Base-by-base conservation (phyloP, 164 flowering plant genomes). In the Vitis rotundifolia region DNA sequence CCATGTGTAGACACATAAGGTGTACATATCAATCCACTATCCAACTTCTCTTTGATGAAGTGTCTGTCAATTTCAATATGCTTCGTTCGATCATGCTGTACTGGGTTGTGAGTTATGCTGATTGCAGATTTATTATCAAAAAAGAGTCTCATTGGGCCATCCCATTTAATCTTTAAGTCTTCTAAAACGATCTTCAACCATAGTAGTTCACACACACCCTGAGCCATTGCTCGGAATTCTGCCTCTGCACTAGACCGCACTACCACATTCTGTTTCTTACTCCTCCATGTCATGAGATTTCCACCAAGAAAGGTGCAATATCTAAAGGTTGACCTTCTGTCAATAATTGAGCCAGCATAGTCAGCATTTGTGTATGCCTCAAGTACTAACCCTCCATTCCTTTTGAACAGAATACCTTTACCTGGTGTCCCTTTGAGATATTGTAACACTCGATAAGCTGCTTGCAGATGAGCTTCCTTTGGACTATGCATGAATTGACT, bases 21-120 rank as follows among this genome's bases (percentile, higher is more conserved):
- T 1, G 44, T 56, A 37, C 68, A 74, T 11, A 68, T 63, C 14
- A 63, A 5, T 1, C 68, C 19, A 5, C 9, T 48, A 1, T 63
- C 50, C 26, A 65, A 18, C 59, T 70, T 69, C 19, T 70, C 61
- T 18, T 70, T 62, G 9, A 70, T 70, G 14, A 70, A 70, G 19
- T 62, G 47, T 14, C 11, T 53, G 6, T 62, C 64, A 48, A 68
- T 18, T 59, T 68, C 71, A 31, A 57, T 48, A 47, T 58, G 63
- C 52, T 47, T 68, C 2, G 71, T 57, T 12, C 15, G 3, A 62
- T 69, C 72, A 62, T 52, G 72, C 50, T 51, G 59, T 14, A 69
- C 49, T 11, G 31, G 66, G 53, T 69, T 69, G 29, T 56, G 62
- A 15, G 16, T n/a, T 14, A 37, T 44, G 13, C 10, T 55, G 47